These are phyloP conservation scores for Coriolopsis trogii DNA, from an alignment of 1,284 basidiomycete species.

Conservation along the genomic window DNA sequence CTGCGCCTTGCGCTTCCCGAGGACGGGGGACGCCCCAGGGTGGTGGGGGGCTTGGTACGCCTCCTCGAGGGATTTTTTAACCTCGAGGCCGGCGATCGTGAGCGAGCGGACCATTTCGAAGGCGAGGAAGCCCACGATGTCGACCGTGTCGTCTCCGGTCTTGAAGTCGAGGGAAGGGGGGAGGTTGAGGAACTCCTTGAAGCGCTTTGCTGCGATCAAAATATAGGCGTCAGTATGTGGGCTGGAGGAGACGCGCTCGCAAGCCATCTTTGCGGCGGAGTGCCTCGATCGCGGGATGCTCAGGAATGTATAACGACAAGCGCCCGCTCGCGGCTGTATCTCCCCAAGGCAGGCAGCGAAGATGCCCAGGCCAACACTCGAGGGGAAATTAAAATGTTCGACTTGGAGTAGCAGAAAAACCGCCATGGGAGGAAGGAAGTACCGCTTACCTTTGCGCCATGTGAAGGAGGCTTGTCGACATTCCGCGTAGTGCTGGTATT, in stretches of 20 bases:
- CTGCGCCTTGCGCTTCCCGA: constrained; percentile 70
- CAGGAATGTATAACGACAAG: too few relatives aligned
- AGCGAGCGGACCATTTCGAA: constrained; percentile 97
- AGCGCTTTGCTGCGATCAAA: constrained; percentile 95
- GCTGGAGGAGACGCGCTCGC: too few relatives aligned
- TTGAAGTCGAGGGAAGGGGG: constrained; percentile 87
- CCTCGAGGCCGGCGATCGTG: constrained; percentile 83
- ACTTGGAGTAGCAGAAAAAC: too few relatives aligned
- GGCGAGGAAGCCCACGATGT: constrained; percentile 95
- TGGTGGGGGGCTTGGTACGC: constrained; percentile 57
- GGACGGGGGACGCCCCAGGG: constrained; percentile 56
- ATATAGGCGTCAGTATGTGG: too few relatives aligned
- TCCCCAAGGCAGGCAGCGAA: too few relatives aligned
- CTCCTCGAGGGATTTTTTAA: constrained; percentile 81
- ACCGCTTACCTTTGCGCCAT: constrained; percentile 94
- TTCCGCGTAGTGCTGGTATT: constrained; percentile 97
- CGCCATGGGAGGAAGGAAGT: too few relatives aligned
- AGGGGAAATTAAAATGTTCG: too few relatives aligned
- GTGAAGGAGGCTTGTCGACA: constrained; percentile 98
- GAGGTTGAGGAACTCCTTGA: constrained; percentile 95
- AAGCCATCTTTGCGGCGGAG: too few relatives aligned
- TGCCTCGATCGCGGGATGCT: too few relatives aligned
- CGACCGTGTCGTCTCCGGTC: constrained; percentile 94
- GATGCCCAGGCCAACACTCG: too few relatives aligned
- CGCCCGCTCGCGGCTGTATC: too few relatives aligned